These are phyloP conservation scores for Fusarium staphyleae DNA, from an alignment of 2,329 filamentous ascomycete species.

Conservation along the genomic window DNA sequence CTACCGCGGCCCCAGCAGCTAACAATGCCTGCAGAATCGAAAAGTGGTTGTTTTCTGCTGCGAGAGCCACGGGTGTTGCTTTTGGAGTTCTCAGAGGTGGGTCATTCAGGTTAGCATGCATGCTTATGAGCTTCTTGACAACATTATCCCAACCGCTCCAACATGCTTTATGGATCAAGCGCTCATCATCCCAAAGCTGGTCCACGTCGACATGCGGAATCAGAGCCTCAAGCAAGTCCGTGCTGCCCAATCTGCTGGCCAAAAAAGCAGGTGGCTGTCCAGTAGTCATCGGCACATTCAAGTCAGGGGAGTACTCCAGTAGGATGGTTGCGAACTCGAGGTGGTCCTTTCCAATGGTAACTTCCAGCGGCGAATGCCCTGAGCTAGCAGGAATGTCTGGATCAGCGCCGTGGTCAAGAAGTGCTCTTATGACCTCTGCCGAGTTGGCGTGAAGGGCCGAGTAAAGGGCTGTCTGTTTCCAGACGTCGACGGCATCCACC, in stretches of 20 bases:
- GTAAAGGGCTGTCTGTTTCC: constrained; percentile 28
- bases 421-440: constrained; percentile 12
- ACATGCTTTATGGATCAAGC: constrained; percentile 26
- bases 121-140: constrained; percentile 24
- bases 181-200: constrained; percentile 12
- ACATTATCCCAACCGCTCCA: constrained; percentile 20
- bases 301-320: constrained; percentile 16
- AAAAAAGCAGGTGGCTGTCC: constrained; percentile 24
- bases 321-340: constrained; percentile 20
- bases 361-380: constrained; percentile 21
- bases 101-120: constrained; percentile 22
- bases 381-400: constrained; percentile 12
- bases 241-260: constrained; percentile 12
- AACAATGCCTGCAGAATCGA: constrained; percentile 17
- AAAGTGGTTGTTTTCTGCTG: constrained; percentile 11
- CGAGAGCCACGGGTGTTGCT: constrained; percentile 26
- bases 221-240: constrained; percentile 19
- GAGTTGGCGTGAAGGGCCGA: constrained; percentile 19
- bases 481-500: constrained; percentile 17
- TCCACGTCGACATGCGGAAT: constrained; percentile 24
- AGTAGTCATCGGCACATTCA: constrained; percentile 9
- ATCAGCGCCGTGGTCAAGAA: constrained; percentile 27
- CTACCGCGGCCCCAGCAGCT: constrained; percentile 18
- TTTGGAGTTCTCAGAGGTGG: constrained; percentile 17
- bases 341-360: constrained; percentile 17